Evolutionary conservation across 495 filamentous ascomycete genomes (phyloP), one percentile per base, ranked within the genome.

Genomic region (Choiromyces venosus): DNA sequence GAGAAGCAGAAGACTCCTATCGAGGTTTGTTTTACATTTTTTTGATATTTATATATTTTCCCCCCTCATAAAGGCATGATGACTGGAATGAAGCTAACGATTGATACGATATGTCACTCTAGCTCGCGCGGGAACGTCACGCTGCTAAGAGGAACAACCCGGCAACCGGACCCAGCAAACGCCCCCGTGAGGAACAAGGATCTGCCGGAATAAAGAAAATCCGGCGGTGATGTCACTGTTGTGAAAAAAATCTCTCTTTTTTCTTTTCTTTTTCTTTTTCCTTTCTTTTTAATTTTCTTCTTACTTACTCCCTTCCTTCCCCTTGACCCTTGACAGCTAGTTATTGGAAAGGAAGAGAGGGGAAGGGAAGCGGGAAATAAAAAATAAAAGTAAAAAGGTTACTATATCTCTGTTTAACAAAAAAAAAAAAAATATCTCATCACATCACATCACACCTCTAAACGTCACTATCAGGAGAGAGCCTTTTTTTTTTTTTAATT

Each of bases 81-180:
- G 52, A 33, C 29, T 61, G 25, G 52, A 12, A 40, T 29, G 38
- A 25, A 39, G 65, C 75, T 77, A 67, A 77, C 73, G 36, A 38
- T n/a, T 37, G 71, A 65, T 5, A 33, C 64, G 37, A 56, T 65
- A 21, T 44, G 65, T 37, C 36, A 19, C 35, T 56, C 52, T 64
- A 79, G 77, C 76, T 81, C 36, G 79, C 79, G 46, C 76, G 79
- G 75, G 79, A 81, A 79, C 79, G 79, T 67, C 76, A 80, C 71
- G 79, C 77, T 37, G 72, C 71, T 29, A 74, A 79, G 72, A 78
- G 76, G 66, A 67, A 73, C 66, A 67, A 73, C 66, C 67, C 56
- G 66, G 72, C 66, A 44, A 65, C 75, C 35, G 74, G 75, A 35
- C 46, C 42, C 25, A 73, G 65, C 42, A 77, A 77, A 33, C 67